phyloP scores from a whole-genome alignment of 345 rosid species.

The Acer saccharum region DNA sequence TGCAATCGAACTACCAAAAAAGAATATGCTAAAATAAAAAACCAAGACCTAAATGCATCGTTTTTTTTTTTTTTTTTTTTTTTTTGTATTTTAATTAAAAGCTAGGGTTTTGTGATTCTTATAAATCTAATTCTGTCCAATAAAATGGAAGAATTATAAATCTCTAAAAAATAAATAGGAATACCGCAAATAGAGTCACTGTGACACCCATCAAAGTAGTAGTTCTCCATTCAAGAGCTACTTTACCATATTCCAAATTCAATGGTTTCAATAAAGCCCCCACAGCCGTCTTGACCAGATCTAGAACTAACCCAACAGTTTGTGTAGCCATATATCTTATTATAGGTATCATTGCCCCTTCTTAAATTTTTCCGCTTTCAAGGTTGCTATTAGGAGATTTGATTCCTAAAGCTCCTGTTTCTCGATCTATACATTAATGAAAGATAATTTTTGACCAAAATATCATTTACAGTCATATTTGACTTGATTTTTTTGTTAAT shows the following conservation, averaged over 20 bases:
- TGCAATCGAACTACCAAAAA: too few species aligned
- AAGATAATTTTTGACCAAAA: too few species aligned
- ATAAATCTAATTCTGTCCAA: not conserved
- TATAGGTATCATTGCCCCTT: not conserved
- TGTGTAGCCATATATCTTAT: not conserved
- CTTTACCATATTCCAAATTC: constrained; percentile 12
- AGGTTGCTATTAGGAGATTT: not conserved
- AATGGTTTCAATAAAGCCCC: constrained; percentile 3
- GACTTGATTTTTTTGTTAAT: not conserved
- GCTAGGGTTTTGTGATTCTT: too few species aligned
- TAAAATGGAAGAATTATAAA: not conserved
- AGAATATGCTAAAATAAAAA: too few species aligned
- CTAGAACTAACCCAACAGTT: not conserved
- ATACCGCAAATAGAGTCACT: not conserved
- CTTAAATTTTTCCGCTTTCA: too few species aligned
- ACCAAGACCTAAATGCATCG: too few species aligned
- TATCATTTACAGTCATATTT: not conserved
- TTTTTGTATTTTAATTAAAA: too few species aligned
- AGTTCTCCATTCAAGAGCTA: constrained; percentile 4
- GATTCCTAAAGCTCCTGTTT: not conserved
- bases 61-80: too few species aligned
- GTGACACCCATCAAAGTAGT: constrained; percentile 1
- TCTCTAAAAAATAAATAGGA: constrained; percentile 1
- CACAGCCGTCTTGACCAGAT: not conserved
- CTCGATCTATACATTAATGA: too few species aligned